phyloP scores from a whole-genome alignment of 2,329 filamentous ascomycete genomes.

The Tolypocladium paradoxum region DNA sequence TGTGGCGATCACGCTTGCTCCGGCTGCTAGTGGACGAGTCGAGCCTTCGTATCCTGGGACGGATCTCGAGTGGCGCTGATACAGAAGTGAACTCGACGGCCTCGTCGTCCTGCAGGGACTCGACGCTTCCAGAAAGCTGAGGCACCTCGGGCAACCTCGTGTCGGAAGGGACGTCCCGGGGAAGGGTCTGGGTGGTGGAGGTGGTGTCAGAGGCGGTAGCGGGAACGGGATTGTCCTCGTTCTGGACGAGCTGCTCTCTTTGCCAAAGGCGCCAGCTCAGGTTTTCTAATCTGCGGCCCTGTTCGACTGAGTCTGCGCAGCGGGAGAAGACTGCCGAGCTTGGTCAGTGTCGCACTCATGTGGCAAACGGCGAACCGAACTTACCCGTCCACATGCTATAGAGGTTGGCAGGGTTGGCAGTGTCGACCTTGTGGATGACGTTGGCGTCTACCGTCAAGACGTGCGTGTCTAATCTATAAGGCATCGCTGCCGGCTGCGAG shows the following conservation, averaged over 20 bases:
- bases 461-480: slow-evolving; percentile 69
- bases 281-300: slow-evolving; percentile 88
- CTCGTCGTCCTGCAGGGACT: slow-evolving; percentile 62
- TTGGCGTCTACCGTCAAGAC: slow-evolving; percentile 86
- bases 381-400: slow-evolving; percentile 96
- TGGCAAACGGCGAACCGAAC: slow-evolving; percentile 23
- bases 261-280: slow-evolving; percentile 95
- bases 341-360: slow-evolving; percentile 18
- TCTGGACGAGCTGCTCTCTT: slow-evolving; percentile 68
- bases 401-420: slow-evolving; percentile 80
- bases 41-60: slow-evolving; percentile 58
- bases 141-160: slow-evolving; percentile 45
- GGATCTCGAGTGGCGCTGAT: slow-evolving; percentile 46
- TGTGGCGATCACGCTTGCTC: slow-evolving; percentile 74
- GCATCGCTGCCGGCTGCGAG: slow-evolving; percentile 49
- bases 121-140: slow-evolving; percentile 66
- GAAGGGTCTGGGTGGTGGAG: slow-evolving; percentile 28
- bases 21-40: slow-evolving; percentile 62
- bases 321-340: slow-evolving; percentile 68
- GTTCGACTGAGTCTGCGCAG: slow-evolving; percentile 86
- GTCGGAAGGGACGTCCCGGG: slow-evolving; percentile 37
- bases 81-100: slow-evolving; percentile 45
- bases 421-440: slow-evolving; percentile 91
- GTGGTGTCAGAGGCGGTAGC: slow-evolving; percentile 25
- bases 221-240: slow-evolving; percentile 44